These are phyloP conservation scores for Discostella stelligera DNA, from an alignment of 352 stramenopile species.

Conservation along the genomic window DNA sequence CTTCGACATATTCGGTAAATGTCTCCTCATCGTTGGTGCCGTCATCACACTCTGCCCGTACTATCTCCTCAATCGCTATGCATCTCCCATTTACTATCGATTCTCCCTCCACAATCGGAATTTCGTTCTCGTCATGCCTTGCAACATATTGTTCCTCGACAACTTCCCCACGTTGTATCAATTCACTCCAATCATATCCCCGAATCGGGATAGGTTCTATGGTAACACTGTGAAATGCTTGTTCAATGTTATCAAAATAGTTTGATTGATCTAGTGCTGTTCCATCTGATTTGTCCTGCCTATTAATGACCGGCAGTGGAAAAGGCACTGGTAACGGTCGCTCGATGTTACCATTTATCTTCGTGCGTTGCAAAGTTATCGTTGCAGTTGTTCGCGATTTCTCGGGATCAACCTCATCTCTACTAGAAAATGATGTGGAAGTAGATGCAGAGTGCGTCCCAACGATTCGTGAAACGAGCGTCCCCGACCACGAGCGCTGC, in stretches of 20 bases:
- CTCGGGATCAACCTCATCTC: not conserved
- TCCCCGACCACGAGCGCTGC: constrained; percentile 26
- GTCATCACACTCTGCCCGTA: not conserved
- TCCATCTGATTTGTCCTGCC: not conserved
- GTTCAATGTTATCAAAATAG: constrained; percentile 23
- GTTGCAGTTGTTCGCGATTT: constrained; percentile 11
- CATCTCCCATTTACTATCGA: not conserved
- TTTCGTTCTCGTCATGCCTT: not conserved
- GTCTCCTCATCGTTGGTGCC: not conserved
- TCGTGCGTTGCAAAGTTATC: constrained; percentile 20
- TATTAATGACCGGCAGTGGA: constrained; percentile 28
- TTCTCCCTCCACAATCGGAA: constrained; percentile 7
- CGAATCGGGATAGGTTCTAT: constrained; percentile 44
- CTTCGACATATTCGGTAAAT: not conserved
- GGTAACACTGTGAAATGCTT: constrained; percentile 39
- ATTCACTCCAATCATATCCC: constrained; percentile 41
- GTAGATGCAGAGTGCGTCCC: constrained; percentile 10
- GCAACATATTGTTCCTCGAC: constrained; percentile 17
- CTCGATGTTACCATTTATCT: constrained; percentile 45
- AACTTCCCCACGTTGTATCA: constrained; percentile 42
- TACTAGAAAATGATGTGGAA: constrained; percentile 1
- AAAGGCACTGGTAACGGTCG: constrained; percentile 44
- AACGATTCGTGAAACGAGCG: constrained; percentile 34
- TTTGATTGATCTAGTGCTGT: not conserved
- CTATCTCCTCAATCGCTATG: not conserved